Conservation (phyloP, 495 filamentous ascomycete species). For the Pyronema omphalodes region DNA sequence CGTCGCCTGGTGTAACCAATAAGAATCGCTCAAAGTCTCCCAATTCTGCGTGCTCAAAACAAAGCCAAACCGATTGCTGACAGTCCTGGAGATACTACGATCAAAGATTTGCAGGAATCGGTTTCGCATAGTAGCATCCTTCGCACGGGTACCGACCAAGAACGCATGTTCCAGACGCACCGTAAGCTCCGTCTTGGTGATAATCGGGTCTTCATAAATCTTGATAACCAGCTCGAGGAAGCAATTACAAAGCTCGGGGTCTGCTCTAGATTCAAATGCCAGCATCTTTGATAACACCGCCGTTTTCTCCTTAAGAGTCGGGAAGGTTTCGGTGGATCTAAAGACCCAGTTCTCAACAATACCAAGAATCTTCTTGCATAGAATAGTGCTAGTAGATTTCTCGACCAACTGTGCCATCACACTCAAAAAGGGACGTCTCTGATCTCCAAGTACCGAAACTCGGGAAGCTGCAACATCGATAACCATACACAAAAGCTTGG, state of each 20-base stretch:
- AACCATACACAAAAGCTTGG: slow-evolving; percentile 74
- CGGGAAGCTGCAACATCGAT: slow-evolving; percentile 79
- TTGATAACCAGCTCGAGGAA: slow-evolving; percentile 92
- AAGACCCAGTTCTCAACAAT: slow-evolving; percentile 97
- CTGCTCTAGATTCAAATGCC: slow-evolving; percentile 67
- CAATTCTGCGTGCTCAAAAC: slow-evolving; percentile 88
- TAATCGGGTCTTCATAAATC: slow-evolving; percentile 92
- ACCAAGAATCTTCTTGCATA: slow-evolving; percentile 79
- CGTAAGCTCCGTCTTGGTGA: slow-evolving; percentile 84
- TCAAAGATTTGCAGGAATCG: slow-evolving; percentile 92
- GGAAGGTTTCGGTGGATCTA: slow-evolving; percentile 77
- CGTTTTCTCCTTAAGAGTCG: slow-evolving; percentile 93
- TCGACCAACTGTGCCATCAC: slow-evolving; percentile 88
- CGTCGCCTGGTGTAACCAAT: slow-evolving; percentile 87
- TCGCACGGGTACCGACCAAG: slow-evolving; percentile 80
- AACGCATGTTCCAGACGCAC: slow-evolving; percentile 96
- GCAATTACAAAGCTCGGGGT: slow-evolving; percentile 66
- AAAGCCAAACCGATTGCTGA: slow-evolving; percentile 69
- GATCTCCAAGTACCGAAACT: slow-evolving; percentile 86
- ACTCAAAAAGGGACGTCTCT: slow-evolving; percentile 79
- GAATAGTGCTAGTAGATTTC: slow-evolving; percentile 61
- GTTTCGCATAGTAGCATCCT: slow-evolving; percentile 92
- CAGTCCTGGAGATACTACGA: slow-evolving; percentile 67
- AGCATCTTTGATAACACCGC: slow-evolving; percentile 96
- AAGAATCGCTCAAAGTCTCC: slow-evolving; percentile 85